Base-by-base conservation (phyloP, 2,329 filamentous ascomycete genomes). In the Gnomoniopsis smithogilvyi region DNA sequence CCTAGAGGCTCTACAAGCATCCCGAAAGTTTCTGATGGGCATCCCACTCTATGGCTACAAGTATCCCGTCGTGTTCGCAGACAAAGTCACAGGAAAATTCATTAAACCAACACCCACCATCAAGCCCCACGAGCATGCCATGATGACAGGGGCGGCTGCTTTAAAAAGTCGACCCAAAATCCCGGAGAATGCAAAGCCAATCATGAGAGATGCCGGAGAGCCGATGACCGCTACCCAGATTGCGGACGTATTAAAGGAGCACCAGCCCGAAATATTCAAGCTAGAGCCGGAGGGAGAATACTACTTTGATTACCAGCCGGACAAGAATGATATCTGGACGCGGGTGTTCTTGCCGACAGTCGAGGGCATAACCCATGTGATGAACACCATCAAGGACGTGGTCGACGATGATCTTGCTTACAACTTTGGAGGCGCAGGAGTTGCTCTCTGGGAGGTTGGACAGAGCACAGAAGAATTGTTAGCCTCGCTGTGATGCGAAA, bases 41-140 rank as follows among this genome's bases (percentile, higher is more conserved):
- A 46, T 61, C 10, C 64, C 64, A 1, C 56, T 65, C 1, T 66
- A 66, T 24, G 64, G 64, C n/a, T 66, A 66, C 54, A 65, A 49
- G 15, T 66, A 65, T 26, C 64, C 64, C 2, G 55, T 65, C 12
- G 6, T 62, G 3, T 62, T 52, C 10, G 56, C 51, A 11, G 52
- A 62, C 53, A 56, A 43, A 49, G 26, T 4, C 21, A 50, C 48
- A 45, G 60, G 56, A 15, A 22, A 56, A 22, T 24, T 62, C 30
- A 51, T 56, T n/a, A 45, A 59, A 21, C 60, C 53, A 8, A 55
- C 53, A 14, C 53, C 53, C 45, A 21, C 47, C 33, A 24, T 49
- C 3, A 11, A 17, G 26, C 17, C 38, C 19, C 53, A 46, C 1
- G 53, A 55, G 30, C 47, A 30, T 21, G 43, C 53, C 15, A 46